Evolutionary conservation across 208 protist genomes (phyloP).

Genomic region (Naegleria lovaniensis): DNA sequence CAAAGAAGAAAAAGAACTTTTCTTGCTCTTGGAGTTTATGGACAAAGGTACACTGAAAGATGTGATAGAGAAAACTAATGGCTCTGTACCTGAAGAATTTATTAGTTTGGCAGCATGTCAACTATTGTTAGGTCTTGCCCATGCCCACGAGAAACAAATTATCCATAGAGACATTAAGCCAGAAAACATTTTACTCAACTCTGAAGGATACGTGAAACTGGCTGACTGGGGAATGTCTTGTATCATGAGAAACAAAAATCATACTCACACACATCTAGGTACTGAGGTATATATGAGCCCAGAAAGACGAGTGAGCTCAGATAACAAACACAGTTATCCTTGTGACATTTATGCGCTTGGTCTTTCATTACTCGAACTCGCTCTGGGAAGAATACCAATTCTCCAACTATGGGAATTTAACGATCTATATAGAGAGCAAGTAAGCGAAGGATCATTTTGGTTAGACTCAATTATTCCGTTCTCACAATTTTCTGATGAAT

Average conservation of each 20-base stretch:
- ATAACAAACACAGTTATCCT: background rate
- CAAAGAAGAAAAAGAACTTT: background rate
- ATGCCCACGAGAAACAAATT: conserved; percentile 69
- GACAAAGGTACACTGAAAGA: background rate
- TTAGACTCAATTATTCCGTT: too few relatives aligned
- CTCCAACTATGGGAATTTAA: too few relatives aligned
- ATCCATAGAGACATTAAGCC: conserved; percentile 74
- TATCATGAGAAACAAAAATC: background rate
- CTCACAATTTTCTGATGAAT: too few relatives aligned
- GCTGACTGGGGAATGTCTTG: conserved; percentile 67
- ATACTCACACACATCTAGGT: background rate
- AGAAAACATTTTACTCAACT: conserved; percentile 74
- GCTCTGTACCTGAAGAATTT: background rate
- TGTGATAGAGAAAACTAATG: background rate
- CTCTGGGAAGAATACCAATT: background rate
- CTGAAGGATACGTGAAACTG: conserved; percentile 63
- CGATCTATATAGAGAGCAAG: too few relatives aligned
- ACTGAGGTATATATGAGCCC: background rate
- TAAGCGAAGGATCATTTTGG: too few relatives aligned
- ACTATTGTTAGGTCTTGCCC: conserved; percentile 71
- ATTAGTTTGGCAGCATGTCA: conserved; percentile 35
- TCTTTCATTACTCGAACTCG: background rate
- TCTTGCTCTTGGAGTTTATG: background rate
- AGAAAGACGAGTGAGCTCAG: background rate
- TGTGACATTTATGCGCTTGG: background rate